phyloP scores from a whole-genome alignment of 2,329 filamentous ascomycete species.

The Botrytis galanthina region DNA sequence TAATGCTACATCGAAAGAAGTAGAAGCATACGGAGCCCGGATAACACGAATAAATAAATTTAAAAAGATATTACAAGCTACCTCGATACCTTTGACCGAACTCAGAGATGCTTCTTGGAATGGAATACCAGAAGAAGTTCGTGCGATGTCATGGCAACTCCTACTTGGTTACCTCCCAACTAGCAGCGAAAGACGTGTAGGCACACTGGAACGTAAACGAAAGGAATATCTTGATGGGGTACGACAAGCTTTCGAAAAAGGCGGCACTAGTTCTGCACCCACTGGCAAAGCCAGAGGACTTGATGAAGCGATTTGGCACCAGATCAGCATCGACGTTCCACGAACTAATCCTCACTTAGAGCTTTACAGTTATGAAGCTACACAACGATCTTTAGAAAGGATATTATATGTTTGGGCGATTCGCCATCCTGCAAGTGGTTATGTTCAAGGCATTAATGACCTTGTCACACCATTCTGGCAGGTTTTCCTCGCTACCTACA shows the following conservation, averaged over 20 bases:
- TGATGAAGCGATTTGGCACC: constrained; percentile 98
- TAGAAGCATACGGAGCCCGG: constrained; percentile 80
- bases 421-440: constrained; percentile 92
- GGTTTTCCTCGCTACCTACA: constrained; percentile 91
- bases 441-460: constrained; percentile 98
- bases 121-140: constrained; percentile 89
- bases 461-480: constrained; percentile 98
- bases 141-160: constrained; percentile 98
- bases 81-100: constrained; percentile 80
- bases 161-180: constrained; percentile 93
- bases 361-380: constrained; percentile 93
- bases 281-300: constrained; percentile 61
- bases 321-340: constrained; percentile 97
- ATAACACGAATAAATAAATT: constrained; percentile 98
- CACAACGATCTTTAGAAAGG: constrained; percentile 87
- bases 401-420: constrained; percentile 98
- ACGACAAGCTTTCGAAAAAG: constrained; percentile 65
- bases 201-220: constrained; percentile 87
- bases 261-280: constrained; percentile 48
- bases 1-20: constrained; percentile 76
- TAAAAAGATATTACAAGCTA: constrained; percentile 90
- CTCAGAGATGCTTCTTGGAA: constrained; percentile 88
- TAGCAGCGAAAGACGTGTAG: constrained; percentile 89
- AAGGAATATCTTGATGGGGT: constrained; percentile 97
- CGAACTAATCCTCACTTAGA: constrained; percentile 95